Evolutionary conservation across 495 filamentous ascomycete species (phyloP), one percentile per base, ranked within the genome.

Genomic region (Penicillium atrosanguineum): DNA sequence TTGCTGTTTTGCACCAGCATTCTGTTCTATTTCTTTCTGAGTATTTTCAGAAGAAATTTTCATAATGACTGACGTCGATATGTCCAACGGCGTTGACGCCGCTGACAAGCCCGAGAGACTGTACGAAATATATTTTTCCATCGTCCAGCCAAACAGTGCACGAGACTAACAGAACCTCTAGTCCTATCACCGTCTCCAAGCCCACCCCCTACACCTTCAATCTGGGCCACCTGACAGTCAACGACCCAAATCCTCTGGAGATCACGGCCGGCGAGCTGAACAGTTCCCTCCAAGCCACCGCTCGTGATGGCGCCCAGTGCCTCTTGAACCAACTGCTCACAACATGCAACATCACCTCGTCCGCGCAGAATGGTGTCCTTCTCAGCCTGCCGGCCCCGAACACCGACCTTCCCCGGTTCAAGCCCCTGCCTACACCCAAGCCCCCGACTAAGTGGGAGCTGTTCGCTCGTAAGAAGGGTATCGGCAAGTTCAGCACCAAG

Each of bases 381-480:
- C 80, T 96, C 15, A 77, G 78, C 16, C 86, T 97, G 0, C 94
- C 94, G 0, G 64, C 81, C 0, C 74, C 86, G 0, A 72, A 79
- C 4, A 93, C 85, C 1, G 64, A 77, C 0, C 74, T 96, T 0
- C 94, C 94, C 6, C 87, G 94, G 46, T 90, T 95, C 71, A 98
- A 98, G 76, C 88, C 90, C 4, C 72, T 97, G 0, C 94, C 94
- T 1, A 75, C 78, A 25, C 79, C 83, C 45, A 95, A 91, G 74
- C 72, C 83, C 21, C 85, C 85, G 49, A 97, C 94, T 44, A 95
- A 90, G 67, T 98, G 94, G 94, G 85, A 94, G 69, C 82, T 86
- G 44, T 98, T 98, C 74, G 94, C 94, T 18, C 86, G 84, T 74
- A 95, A 93, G 81, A 94, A 96, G 74, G 95, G 94, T 26, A 97